Evolutionary conservation across 1,139 yeast species (phyloP).

Genomic region (Debaryomyces udenii): DNA sequence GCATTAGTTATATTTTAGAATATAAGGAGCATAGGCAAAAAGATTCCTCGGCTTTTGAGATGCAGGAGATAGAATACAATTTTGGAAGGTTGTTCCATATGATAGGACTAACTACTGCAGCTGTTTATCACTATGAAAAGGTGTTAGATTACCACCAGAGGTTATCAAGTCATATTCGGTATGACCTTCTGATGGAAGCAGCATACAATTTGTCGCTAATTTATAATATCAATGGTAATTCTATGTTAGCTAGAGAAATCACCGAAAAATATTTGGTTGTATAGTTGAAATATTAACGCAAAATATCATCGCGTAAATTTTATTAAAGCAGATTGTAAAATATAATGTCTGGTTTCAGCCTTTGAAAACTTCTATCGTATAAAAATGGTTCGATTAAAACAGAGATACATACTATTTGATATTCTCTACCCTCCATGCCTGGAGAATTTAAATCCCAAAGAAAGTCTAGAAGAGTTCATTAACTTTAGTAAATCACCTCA

Average conservation of each 20-base stretch:
- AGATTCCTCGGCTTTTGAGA: slow-evolving; percentile 51
- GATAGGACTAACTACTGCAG: slow-evolving; percentile 73
- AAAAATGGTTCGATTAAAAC: slow-evolving; percentile 83
- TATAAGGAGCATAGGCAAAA: slow-evolving; percentile 55
- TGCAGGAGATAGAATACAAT: slow-evolving; percentile 82
- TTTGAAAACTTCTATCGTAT: too few species aligned
- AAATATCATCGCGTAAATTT: slow-evolving; percentile 8
- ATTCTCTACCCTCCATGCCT: slow-evolving; percentile 61
- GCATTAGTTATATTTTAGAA: slow-evolving; percentile 74
- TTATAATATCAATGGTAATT: slow-evolving; percentile 76
- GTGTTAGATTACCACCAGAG: slow-evolving; percentile 50
- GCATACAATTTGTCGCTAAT: slow-evolving; percentile 83
- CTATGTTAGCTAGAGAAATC: slow-evolving; percentile 59
- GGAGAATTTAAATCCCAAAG: background rate
- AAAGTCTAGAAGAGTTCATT: slow-evolving; percentile 21
- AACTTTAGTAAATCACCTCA: slow-evolving; percentile 31
- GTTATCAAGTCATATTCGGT: slow-evolving; percentile 32
- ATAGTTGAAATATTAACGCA: slow-evolving; percentile 14
- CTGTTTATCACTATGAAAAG: slow-evolving; percentile 69
- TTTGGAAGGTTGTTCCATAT: slow-evolving; percentile 84
- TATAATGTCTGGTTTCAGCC: too few species aligned
- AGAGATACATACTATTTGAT: slow-evolving; percentile 82
- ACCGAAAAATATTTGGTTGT: slow-evolving; percentile 63
- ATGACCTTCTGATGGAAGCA: slow-evolving; percentile 70
- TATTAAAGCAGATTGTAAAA: too few species aligned